These are phyloP conservation scores for Melampsora americana DNA, from an alignment of 1,284 basidiomycete species.

Conservation along the genomic window DNA sequence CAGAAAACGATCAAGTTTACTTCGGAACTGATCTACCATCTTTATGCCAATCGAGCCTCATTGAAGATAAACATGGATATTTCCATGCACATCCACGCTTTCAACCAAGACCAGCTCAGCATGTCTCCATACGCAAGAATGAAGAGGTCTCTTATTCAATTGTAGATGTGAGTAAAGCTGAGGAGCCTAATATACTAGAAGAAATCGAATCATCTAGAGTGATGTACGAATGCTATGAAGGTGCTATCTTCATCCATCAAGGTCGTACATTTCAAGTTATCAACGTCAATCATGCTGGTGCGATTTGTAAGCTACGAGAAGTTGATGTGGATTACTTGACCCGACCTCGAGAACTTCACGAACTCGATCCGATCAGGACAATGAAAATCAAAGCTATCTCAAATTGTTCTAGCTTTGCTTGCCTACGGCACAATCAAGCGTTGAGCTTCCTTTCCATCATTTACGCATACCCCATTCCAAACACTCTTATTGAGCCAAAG, in stretches of 20 bases:
- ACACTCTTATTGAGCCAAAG: no score
- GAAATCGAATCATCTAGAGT: slow-evolving; percentile 82
- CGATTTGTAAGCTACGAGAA: slow-evolving; percentile 2
- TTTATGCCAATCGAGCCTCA: slow-evolving; percentile 62
- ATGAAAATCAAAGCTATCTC: slow-evolving; percentile 16
- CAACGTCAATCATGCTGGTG: background rate
- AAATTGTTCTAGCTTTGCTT: slow-evolving; percentile 5
- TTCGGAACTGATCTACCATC: slow-evolving; percentile 63
- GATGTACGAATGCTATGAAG: slow-evolving; percentile 70
- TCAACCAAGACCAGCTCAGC: slow-evolving; percentile 63
- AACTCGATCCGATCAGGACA: slow-evolving; percentile 2
- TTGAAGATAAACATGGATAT: slow-evolving; percentile 64
- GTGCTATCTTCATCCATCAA: slow-evolving; percentile 57
- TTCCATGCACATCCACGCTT: slow-evolving; percentile 14
- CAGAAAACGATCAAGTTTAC: slow-evolving; percentile 64
- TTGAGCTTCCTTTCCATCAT: background rate
- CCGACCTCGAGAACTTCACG: background rate
- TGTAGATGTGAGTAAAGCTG: slow-evolving; percentile 62
- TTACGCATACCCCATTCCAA: background rate
- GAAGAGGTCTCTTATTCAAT: slow-evolving; percentile 76
- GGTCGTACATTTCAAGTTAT: slow-evolving; percentile 44
- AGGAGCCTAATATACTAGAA: slow-evolving; percentile 64
- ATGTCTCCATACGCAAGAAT: slow-evolving; percentile 71
- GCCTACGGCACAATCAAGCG: slow-evolving; percentile 4
- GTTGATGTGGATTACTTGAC: slow-evolving; percentile 28